Base-by-base conservation (phyloP, 2,329 filamentous ascomycete species). In the Neodidymelliopsis sp. region DNA sequence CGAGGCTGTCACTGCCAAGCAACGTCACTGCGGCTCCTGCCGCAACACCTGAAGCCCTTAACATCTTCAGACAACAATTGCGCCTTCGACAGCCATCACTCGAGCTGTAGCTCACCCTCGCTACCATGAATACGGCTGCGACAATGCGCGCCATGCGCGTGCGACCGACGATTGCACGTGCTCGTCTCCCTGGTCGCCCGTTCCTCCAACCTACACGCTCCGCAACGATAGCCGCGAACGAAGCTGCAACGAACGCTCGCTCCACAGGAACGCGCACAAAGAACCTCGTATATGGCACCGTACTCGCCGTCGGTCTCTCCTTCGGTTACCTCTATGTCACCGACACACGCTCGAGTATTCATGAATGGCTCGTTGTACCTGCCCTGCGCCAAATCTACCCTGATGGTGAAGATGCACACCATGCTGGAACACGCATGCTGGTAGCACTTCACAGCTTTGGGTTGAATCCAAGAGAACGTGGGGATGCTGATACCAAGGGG, bases 371-470 rank as follows among this genome's bases (percentile, higher is more conserved):
- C 13, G 71, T 80, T 13, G 75, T 89, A 2, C 88, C 82, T 0
- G 67, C 85, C 13, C 68, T 94, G 4, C 86, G 90, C 38, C 74
- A 80, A 41, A 49, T 89, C 49, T 88, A 84, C 71, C 81, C 87
- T 4, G 89, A 94, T 63, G 88, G 88, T 49, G 94, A 99, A 73
- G 91, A 96, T 28, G 94, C 93, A n/a, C 94, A 99, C 71, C 87
- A 95, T 66, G 79, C 81, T 16, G 89, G 90, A 39, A 91, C 90
- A 2, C 76, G 80, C 27, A 79, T 84, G 6, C 77, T 99, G 65
- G 89, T 89, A 74, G 75, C 77, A 1, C 80, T 96, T 13, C 88
- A 94, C 74, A 78, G 80, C 34, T 81, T 93, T 43, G 86, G 87
- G 24, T 74, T 97, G 23, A 83, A 97, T 69, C 89, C 91, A 4